Percentiles rank a stretch among this genome's conserved stretches.
Evolutionary conservation across 169 alveolate species (phyloP).

Genomic region (Blepharisma undulans): DNA sequence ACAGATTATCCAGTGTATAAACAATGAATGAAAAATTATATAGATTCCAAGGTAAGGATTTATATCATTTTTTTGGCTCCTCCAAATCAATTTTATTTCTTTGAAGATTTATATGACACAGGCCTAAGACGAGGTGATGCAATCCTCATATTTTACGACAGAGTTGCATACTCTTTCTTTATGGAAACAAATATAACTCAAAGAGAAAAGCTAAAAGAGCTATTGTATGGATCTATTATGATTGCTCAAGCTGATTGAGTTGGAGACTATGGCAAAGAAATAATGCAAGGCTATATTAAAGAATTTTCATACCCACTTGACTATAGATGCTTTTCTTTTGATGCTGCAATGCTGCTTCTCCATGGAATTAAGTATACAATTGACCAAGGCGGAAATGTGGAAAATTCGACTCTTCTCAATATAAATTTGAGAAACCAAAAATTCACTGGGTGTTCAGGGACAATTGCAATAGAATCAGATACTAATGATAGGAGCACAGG

Average conservation of each 20-base stretch:
- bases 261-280: background rate
- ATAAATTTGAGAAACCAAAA: background rate
- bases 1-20: no score
- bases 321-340: background rate
- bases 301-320: no score
- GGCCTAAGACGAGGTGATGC: constrained; percentile 18
- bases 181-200: no score
- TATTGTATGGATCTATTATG: background rate
- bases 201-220: background rate
- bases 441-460: background rate
- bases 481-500: background rate
- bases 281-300: background rate
- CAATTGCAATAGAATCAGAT: background rate
- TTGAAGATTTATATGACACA: constrained; percentile 34
- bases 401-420: background rate
- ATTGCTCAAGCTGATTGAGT: background rate
- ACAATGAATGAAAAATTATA: no score
- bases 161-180: no score
- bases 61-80: background rate
- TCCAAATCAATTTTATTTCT: background rate
- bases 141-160: background rate
- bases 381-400: background rate
- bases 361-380: background rate
- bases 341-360: background rate
- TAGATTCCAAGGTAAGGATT: background rate